Percentiles rank a stretch among this genome's conserved stretches.
These are phyloP conservation scores for Dalbergia cultrata DNA, from an alignment of 306 rosid genomes.

Conservation along the genomic window DNA sequence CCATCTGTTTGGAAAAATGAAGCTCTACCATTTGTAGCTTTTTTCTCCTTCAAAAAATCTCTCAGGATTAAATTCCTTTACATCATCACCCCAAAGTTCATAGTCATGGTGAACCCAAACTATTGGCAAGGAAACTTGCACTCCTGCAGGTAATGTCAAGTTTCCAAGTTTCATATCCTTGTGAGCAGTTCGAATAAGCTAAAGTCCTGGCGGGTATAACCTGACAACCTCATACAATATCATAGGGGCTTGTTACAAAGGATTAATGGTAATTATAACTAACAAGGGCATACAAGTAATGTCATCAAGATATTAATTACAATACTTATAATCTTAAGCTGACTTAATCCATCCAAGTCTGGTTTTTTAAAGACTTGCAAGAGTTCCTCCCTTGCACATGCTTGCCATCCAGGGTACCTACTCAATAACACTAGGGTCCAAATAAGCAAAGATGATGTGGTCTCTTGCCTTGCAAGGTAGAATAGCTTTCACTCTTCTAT, in stretches of 20 bases:
- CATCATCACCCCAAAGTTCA: neutral
- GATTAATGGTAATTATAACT: no score
- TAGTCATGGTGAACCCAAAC: slow-evolving; percentile 45
- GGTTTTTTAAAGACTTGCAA: neutral
- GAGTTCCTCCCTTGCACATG: neutral
- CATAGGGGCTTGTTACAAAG: slow-evolving; percentile 48
- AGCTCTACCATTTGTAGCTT: no score
- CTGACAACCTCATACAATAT: slow-evolving; percentile 73
- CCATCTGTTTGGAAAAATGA: no score
- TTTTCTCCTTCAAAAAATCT: no score
- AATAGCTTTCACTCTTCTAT: neutral
- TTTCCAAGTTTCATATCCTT: slow-evolving; percentile 50
- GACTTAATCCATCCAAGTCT: neutral
- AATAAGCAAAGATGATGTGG: neutral
- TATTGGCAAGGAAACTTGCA: slow-evolving; percentile 8
- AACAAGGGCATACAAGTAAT: no score
- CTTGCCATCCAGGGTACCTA: neutral
- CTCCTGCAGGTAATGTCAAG: slow-evolving; percentile 40
- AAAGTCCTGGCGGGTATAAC: slow-evolving; percentile 50
- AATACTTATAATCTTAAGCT: neutral
- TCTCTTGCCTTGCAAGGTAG: neutral
- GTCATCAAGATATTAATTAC: neutral
- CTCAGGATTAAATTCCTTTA: no score
- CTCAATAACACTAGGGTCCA: neutral
- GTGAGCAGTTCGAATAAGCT: neutral